phyloP scores from a whole-genome alignment of 164 flowering plant species.

The Stephania japonica region DNA sequence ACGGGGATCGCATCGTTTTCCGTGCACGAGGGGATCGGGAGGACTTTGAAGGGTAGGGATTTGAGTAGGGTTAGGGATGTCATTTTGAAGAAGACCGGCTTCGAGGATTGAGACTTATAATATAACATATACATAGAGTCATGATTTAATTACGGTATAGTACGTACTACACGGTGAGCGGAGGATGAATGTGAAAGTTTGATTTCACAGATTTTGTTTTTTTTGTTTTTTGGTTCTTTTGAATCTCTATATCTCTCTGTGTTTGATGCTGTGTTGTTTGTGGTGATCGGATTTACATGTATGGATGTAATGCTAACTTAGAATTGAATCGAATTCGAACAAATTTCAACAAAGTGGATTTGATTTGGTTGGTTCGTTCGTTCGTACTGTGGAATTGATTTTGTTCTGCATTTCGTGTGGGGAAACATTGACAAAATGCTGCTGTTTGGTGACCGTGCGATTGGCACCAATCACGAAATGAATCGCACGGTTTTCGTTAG shows the following conservation, averaged over 20 bases:
- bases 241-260: not conserved
- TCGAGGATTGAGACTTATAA: slow-evolving; percentile 15
- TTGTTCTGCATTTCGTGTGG: not conserved
- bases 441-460: not conserved
- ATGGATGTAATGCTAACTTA: not conserved
- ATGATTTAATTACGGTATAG: no score
- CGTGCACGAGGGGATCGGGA: slow-evolving; percentile 29
- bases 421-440: not conserved
- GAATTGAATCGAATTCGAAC: not conserved
- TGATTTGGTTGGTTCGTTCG: no score
- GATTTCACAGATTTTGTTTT: not conserved
- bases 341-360: no score
- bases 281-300: no score
- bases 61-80: slow-evolving; percentile 29
- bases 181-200: not conserved
- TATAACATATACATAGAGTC: no score
- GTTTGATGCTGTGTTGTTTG: not conserved
- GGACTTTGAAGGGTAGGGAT: slow-evolving; percentile 35
- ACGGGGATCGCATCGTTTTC: slow-evolving; percentile 22
- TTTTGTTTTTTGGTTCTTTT: not conserved
- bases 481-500: no score
- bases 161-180: not conserved
- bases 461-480: not conserved
- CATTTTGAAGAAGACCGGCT: slow-evolving; percentile 29
- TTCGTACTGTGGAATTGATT: not conserved